Conservation (phyloP, 2,329 filamentous ascomycete genomes). For the Colletotrichum trifolii region DNA sequence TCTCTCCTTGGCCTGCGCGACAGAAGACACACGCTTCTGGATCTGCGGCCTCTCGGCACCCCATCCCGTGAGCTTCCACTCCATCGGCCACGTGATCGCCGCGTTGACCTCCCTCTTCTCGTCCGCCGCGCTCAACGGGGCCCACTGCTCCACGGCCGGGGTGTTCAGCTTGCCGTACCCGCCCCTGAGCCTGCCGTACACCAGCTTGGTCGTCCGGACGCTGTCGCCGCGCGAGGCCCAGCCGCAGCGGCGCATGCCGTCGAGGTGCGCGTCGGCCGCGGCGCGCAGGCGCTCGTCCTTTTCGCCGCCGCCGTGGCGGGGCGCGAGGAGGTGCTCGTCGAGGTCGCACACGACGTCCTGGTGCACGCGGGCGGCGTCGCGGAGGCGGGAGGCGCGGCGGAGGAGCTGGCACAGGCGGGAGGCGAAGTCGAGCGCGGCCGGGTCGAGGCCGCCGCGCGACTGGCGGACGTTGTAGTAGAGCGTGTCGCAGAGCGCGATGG, state of each 20-base stretch:
- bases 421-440: conserved; percentile 42
- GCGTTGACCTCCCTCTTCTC: conserved; percentile 39
- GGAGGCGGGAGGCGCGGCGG: conserved; percentile 40
- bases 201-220: conserved; percentile 17
- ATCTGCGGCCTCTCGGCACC: conserved; percentile 22
- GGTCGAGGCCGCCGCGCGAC: conserved; percentile 45
- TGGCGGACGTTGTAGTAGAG: conserved; percentile 49
- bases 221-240: conserved; percentile 37
- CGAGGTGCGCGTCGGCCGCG: conserved; percentile 38
- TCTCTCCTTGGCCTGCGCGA: conserved; percentile 39
- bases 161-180: conserved; percentile 38
- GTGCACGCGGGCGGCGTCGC: conserved; percentile 45
- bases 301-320: conserved; percentile 27
- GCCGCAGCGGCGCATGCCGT: conserved; percentile 40
- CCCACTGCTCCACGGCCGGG: conserved; percentile 37
- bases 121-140: conserved; percentile 25
- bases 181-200: conserved; percentile 32
- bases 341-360: conserved; percentile 43
- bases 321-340: conserved; percentile 34
- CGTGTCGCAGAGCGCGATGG: conserved; percentile 45
- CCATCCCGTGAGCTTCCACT: conserved; percentile 34
- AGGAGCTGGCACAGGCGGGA: conserved; percentile 45
- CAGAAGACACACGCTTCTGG: conserved; percentile 32
- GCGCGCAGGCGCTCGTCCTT: conserved; percentile 37
- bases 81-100: conserved; percentile 29